phyloP scores from a whole-genome alignment of 2,329 filamentous ascomycete species.

The Phyllosticta citribraziliensis region DNA sequence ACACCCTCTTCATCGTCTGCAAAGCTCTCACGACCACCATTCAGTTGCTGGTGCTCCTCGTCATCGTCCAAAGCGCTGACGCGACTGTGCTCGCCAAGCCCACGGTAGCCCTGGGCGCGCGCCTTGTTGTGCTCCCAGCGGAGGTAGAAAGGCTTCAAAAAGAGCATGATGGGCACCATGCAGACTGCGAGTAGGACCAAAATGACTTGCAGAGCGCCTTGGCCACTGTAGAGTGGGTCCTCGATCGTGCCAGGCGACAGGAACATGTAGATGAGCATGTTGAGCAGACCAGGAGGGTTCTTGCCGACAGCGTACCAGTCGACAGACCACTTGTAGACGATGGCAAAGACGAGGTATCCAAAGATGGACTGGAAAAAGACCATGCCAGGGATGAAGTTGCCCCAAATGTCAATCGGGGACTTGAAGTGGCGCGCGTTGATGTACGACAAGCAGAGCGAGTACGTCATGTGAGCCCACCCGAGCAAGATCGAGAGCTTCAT shows the following conservation, averaged over 20 bases:
- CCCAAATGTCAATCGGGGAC: slow-evolving; percentile 89
- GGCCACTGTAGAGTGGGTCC: slow-evolving; percentile 67
- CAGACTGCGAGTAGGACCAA: slow-evolving; percentile 72
- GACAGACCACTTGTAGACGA: slow-evolving; percentile 93
- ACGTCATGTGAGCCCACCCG: slow-evolving; percentile 98
- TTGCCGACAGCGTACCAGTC: slow-evolving; percentile 64
- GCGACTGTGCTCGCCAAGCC: slow-evolving; percentile 77
- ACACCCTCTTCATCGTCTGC: slow-evolving; percentile 71
- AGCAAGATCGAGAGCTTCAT: slow-evolving; percentile 99
- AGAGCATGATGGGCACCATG: slow-evolving; percentile 83
- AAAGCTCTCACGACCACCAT: slow-evolving; percentile 54
- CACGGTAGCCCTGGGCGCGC: slow-evolving; percentile 80
- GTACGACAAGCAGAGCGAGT: slow-evolving; percentile 85
- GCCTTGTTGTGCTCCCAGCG: slow-evolving; percentile 88
- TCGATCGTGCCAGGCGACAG: slow-evolving; percentile 69
- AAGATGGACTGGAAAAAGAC: slow-evolving; percentile 99
- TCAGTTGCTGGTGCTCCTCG: slow-evolving; percentile 49
- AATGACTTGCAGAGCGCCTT: slow-evolving; percentile 64
- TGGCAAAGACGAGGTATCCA: slow-evolving; percentile 86
- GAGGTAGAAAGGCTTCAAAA: slow-evolving; percentile 93
- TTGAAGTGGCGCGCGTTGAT: slow-evolving; percentile 94
- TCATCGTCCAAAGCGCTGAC: slow-evolving; percentile 88
- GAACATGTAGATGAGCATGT: slow-evolving; percentile 99
- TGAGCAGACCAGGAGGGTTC: slow-evolving; percentile 77
- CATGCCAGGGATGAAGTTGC: slow-evolving; percentile 96